These are phyloP conservation scores for Scedosporium minutisporum DNA, from an alignment of 2,329 filamentous ascomycete species.

Conservation along the genomic window DNA sequence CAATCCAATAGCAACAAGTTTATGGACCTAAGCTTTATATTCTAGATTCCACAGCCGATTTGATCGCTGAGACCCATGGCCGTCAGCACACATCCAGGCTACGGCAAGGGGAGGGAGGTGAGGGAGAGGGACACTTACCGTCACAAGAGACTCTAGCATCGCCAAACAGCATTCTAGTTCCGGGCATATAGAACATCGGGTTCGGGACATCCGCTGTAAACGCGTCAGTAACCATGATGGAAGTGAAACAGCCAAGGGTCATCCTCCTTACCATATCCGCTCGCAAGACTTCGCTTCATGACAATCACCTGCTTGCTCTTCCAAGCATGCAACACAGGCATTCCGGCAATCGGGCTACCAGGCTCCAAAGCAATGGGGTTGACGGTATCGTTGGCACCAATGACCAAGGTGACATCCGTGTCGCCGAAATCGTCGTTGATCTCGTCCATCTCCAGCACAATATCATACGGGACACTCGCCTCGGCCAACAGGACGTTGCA, in stretches of 20 bases:
- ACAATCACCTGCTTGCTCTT: conserved; percentile 89
- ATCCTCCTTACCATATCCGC: conserved; percentile 58
- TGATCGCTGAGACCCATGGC: conserved; percentile 24
- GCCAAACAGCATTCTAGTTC: conserved; percentile 84
- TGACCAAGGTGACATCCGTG: conserved; percentile 79
- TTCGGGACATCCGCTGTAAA: conserved; percentile 72
- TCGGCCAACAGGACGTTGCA: conserved; percentile 87
- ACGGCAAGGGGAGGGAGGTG: not conserved
- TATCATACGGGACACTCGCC: conserved; percentile 81
- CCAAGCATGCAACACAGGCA: conserved; percentile 88
- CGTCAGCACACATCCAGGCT: not conserved
- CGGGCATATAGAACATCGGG: conserved; percentile 87
- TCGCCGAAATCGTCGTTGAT: conserved; percentile 87
- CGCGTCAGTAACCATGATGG: too few species aligned
- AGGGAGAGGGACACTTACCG: conserved; percentile 36
- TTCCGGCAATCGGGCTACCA: conserved; percentile 76
- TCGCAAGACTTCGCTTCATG: conserved; percentile 87
- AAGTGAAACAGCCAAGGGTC: not conserved
- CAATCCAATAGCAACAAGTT: conserved; percentile 5
- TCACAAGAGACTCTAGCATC: conserved; percentile 80
- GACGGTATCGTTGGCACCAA: conserved; percentile 87
- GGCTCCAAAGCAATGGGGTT: conserved; percentile 83
- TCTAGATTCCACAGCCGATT: conserved; percentile 27
- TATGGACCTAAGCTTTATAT: conserved; percentile 7
- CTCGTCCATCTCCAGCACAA: conserved; percentile 91